Evolutionary conservation across 2,329 filamentous ascomycete genomes (phyloP), one percentile per base, ranked within the genome.

Genomic region (Xylaria multiplex): DNA sequence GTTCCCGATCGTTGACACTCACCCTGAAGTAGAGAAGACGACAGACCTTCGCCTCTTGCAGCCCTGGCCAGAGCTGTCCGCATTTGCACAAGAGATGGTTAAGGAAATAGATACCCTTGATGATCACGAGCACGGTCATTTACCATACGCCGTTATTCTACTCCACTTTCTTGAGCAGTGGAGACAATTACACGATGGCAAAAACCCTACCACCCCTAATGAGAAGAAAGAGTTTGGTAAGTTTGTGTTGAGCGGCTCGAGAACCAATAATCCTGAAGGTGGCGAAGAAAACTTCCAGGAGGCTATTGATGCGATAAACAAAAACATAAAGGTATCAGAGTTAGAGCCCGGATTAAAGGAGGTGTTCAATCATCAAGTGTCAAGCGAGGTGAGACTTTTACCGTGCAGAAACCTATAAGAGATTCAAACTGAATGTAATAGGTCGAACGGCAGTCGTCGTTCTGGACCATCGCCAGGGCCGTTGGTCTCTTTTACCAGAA

Each of bases 231-330:
- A 89, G 14, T 98, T 99, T 77, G 86, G 92, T 62, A 86, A 89
- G 32, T 79, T 90, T 13, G 88, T 99, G 1, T 83, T 88, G 11
- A 83, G 84, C 6, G 88, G 86, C 2, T 87, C 91, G 72, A 88
- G 93, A 72, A 91, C 83, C 57, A 82, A 90, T 71, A 96, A 89
- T 64, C 79, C 93, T 0, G 93, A 97, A 77, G 94, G 93, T 52
- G 92, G 91, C 63, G 96, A 99, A 76, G 96, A 99, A 81, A 99
- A 99, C 78, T 99, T 93, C 75, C 93, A 97, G 67, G 96, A 99
- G 79, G 96, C 96, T 3, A 89, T 90, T 52, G 89, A 88, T 14
- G 93, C 94, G 5, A 93, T 98, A 0, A 84, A 98, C 74, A 97
- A 97, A 79, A 92, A 91, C n/a, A 83, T 99, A 37, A 89, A 90